phyloP scores from a whole-genome alignment of 2,329 filamentous ascomycete genomes.

The Capronia coronata region DNA sequence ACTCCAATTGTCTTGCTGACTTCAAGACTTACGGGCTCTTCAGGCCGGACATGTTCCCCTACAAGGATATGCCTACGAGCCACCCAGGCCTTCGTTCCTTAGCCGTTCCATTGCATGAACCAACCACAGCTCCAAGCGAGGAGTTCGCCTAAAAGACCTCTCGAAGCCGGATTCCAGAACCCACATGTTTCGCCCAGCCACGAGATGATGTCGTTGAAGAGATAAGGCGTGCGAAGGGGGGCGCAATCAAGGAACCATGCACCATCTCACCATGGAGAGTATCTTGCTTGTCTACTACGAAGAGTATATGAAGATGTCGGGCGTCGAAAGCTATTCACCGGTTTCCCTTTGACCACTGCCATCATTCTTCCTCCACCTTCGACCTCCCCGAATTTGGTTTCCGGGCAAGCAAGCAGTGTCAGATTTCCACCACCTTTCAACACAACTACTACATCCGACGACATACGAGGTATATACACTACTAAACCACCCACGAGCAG shows the following conservation, averaged over 20 bases:
- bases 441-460: too few species aligned
- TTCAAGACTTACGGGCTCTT: too few species aligned
- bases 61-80: not conserved
- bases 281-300: too few species aligned
- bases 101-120: not conserved
- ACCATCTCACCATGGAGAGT: not conserved
- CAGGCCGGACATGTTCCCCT: too few species aligned
- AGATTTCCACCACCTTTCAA: too few species aligned
- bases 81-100: not conserved
- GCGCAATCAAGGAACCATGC: not conserved
- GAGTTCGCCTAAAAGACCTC: not conserved
- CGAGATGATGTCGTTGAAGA: conserved; percentile 3
- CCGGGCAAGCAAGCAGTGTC: too few species aligned
- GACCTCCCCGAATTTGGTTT: not conserved
- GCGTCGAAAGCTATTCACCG: too few species aligned
- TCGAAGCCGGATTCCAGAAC: not conserved
- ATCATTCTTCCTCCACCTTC: not conserved
- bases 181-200: not conserved
- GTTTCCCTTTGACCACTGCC: not conserved
- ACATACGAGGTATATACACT: too few species aligned
- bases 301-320: too few species aligned
- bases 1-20: too few species aligned
- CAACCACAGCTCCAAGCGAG: not conserved
- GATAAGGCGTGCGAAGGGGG: not conserved
- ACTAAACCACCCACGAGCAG: too few species aligned